Evolutionary conservation across 2,329 filamentous ascomycete species (phyloP).

Genomic region (Ceratocystis harringtonii): DNA sequence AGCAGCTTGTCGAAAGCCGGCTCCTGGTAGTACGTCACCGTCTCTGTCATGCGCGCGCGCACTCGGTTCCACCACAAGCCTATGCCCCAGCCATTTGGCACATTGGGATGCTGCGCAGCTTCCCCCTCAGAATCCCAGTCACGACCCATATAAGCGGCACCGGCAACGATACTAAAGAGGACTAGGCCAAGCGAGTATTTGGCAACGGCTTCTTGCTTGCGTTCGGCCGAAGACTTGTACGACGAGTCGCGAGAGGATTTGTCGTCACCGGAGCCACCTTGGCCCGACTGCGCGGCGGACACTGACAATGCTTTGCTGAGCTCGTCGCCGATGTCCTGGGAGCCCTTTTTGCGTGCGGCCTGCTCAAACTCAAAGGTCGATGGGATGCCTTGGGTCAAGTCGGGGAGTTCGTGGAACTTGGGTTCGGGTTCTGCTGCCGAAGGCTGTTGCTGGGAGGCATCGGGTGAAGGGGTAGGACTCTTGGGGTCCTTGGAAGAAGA

Average conservation of each 20-base stretch:
- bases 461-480: not conserved
- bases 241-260: conserved; percentile 61
- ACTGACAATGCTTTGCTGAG: conserved; percentile 23
- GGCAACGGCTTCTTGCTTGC: conserved; percentile 59
- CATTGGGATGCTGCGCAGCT: conserved; percentile 49
- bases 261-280: conserved; percentile 18
- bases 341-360: conserved; percentile 20
- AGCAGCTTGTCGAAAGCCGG: conserved; percentile 88
- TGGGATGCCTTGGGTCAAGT: conserved; percentile 86
- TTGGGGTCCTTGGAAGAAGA: not conserved
- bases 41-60: conserved; percentile 56
- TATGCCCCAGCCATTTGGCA: conserved; percentile 65
- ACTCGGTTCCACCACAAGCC: conserved; percentile 67
- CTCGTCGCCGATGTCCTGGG: conserved; percentile 22
- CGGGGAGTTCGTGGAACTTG: conserved; percentile 56
- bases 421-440: conserved; percentile 20
- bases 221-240: conserved; percentile 83
- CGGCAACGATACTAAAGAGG: conserved; percentile 39
- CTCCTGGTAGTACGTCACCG: conserved; percentile 87
- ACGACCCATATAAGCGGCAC: conserved; percentile 63
- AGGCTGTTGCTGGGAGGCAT: not conserved
- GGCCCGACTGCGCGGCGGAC: conserved; percentile 25
- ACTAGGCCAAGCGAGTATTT: conserved; percentile 57
- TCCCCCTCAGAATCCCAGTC: conserved; percentile 80
- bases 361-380: conserved; percentile 76